A percentile compares a stretch with the other conserved stretches of the same genome.
phyloP scores from a whole-genome alignment of 306 rosid species.

The Mimosa bimucronata region DNA sequence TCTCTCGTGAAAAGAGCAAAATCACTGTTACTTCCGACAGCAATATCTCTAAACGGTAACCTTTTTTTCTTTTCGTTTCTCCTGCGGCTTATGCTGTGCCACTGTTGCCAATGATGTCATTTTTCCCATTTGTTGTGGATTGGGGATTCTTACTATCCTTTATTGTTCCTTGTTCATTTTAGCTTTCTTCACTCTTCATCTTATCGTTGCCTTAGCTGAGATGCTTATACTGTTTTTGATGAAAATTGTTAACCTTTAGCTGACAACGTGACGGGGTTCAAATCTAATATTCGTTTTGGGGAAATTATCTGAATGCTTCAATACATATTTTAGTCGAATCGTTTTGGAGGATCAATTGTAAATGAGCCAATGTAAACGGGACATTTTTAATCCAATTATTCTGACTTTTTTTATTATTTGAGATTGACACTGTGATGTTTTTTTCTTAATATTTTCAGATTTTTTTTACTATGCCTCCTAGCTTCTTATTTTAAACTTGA shows the following conservation, averaged over 20 bases:
- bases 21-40: constrained; percentile 75
- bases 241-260: not conserved
- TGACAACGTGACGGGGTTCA: not conserved
- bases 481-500: not conserved
- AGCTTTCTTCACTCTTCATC: not conserved
- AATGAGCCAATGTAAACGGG: not conserved
- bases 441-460: not conserved
- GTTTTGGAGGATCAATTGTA: not conserved
- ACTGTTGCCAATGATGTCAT: not conserved
- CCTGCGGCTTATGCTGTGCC: not conserved
- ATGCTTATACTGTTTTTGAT: not conserved
- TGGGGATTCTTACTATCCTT: not conserved
- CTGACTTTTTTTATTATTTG: not conserved
- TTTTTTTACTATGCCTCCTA: not conserved
- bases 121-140: not conserved
- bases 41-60: constrained; percentile 79
- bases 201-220: constrained; percentile 6
- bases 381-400: not conserved
- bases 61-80: not conserved
- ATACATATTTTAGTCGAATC: not conserved
- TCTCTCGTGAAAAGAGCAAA: constrained; percentile 74
- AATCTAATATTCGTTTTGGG: not conserved
- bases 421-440: not conserved
- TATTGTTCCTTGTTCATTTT: not conserved
- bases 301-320: not conserved